Base-by-base conservation (phyloP, 495 filamentous ascomycete species). In the Penicillium desertorum region DNA sequence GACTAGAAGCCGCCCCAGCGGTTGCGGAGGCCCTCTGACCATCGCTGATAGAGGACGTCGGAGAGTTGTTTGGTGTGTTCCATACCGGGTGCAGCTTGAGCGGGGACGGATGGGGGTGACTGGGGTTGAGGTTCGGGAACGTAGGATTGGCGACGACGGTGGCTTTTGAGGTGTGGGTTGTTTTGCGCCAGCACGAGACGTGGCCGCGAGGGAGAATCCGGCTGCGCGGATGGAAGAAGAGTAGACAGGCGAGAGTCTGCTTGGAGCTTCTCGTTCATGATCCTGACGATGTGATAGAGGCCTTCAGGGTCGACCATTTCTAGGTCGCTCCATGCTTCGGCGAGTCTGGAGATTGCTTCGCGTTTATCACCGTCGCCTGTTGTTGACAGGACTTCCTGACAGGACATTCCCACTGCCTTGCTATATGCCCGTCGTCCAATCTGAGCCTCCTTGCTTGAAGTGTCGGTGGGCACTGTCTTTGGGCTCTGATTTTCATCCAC, bases 291-390 rank as follows among this genome's bases (percentile, higher is more conserved):
- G 47, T 93, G 86, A 62, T 91, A 95, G 27, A 92, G 84, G 25
- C 92, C 92, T 71, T 97, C 94, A 0, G 94, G 93, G 62, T 98
- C 92, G 20, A 92, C 81, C 49, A 86, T 83, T 74, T 97, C 89
- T 34, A 98, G 81, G 9, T 85, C 79, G 9, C 86, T 88, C 80
- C 91, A 95, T 3, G 93, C 92, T 62, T 92, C 86, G 1, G 88
- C 89, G 14, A 97, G 78, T 34, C 82, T 80, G 9, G 88, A 87
- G 5, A 96, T 82, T 2, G 89, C 90, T 61, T 96, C 90, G 34
- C 90, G 82, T 68, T 93, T 93, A 16, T 80, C 74, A 46, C 85
- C 83, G 39, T 83, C 83, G 4, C 82, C 87, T 3, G 90, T 95
- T 22, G 91, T 88, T 4, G 88, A 86, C 58, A 93, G 82, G 16